Percentiles rank a stretch among this genome's conserved stretches.
Evolutionary conservation across 2,329 filamentous ascomycete species (phyloP).

Genomic region (Fusarium praegraminearum): DNA sequence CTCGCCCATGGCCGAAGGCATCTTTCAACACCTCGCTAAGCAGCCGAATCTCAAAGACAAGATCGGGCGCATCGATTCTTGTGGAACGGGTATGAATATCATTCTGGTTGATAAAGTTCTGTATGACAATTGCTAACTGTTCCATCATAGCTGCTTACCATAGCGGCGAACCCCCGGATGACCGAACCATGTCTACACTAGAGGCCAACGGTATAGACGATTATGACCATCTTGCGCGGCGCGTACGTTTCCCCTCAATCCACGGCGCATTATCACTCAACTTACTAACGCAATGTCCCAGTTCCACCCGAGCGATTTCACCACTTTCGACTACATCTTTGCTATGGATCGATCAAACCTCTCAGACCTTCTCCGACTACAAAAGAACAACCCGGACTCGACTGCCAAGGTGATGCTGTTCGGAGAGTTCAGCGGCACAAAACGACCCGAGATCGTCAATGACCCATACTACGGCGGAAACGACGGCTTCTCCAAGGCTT

Average conservation of each 20-base stretch:
- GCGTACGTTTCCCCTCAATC: conserved; percentile 63
- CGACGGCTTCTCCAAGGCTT: conserved; percentile 86
- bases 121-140: conserved; percentile 14
- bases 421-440: conserved; percentile 79
- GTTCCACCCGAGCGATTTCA: conserved; percentile 77
- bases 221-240: conserved; percentile 82
- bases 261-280: neutral
- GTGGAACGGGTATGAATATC: conserved; percentile 75
- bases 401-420: conserved; percentile 82
- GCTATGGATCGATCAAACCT: conserved; percentile 93
- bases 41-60: conserved; percentile 69
- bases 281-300: conserved; percentile 46
- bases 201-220: conserved; percentile 78
- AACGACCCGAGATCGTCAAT: conserved; percentile 75
- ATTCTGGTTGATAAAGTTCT: neutral
- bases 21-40: conserved; percentile 80
- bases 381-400: conserved; percentile 67
- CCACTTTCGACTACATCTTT: conserved; percentile 90
- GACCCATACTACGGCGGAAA: conserved; percentile 95
- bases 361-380: conserved; percentile 72
- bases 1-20: conserved; percentile 95
- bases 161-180: conserved; percentile 79
- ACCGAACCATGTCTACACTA: conserved; percentile 85
- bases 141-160: conserved; percentile 79
- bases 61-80: conserved; percentile 82